Conservation (phyloP, 169 alveolate species). For the Gregarina niphandrodes region DNA sequence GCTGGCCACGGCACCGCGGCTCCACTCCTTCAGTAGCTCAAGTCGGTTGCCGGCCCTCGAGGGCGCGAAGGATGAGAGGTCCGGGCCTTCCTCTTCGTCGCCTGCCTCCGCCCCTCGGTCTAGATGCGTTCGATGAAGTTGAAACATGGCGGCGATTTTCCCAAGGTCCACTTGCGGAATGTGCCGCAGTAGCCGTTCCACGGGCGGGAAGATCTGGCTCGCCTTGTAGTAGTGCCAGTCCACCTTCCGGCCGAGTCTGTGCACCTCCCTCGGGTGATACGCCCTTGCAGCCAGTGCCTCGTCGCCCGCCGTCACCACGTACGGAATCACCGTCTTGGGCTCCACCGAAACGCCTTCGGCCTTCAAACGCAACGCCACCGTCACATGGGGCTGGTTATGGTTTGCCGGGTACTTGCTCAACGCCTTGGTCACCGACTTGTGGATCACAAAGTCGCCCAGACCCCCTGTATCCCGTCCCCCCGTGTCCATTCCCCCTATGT, state of each 20-base stretch:
- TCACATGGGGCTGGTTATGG: background rate
- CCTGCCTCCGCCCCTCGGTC: too few species aligned
- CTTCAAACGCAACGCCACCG: background rate
- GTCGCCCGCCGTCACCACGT: background rate
- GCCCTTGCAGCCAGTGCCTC: conserved; percentile 1
- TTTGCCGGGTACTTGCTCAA: background rate
- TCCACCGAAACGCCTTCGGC: conserved; percentile 47
- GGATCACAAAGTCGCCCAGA: background rate
- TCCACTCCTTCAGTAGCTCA: too few species aligned
- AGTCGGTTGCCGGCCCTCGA: too few species aligned
- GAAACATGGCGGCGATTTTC: too few species aligned
- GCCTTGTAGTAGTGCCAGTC: background rate
- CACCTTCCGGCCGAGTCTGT: background rate
- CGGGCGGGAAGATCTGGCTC: conserved; percentile 1
- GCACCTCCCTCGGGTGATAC: background rate
- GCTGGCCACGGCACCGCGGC: too few species aligned
- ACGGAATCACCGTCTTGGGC: conserved; percentile 21
- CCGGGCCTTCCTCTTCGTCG: too few species aligned
- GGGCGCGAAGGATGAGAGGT: too few species aligned
- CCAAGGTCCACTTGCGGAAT: too few species aligned
- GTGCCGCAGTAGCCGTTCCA: too few species aligned
- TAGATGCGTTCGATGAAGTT: too few species aligned
- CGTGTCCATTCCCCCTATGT: background rate
- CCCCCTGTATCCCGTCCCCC: conserved; percentile 49
- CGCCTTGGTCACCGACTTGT: background rate